Evolutionary conservation across 2,329 filamentous ascomycete species (phyloP).

Genomic region (Septoria petroselini): DNA sequence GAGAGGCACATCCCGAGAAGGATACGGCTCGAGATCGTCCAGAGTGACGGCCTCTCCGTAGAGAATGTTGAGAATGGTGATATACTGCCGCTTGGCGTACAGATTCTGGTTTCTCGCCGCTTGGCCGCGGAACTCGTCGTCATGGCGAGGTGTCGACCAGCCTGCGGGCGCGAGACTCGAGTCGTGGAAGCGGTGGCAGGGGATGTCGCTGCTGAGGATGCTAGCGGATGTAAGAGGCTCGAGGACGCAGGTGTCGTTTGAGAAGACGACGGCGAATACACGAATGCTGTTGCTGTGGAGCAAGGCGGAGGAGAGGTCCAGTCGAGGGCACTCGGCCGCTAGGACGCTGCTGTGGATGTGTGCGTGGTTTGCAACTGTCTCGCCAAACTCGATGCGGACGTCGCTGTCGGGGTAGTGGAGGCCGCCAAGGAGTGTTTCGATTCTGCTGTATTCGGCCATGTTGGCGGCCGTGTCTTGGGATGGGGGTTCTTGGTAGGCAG

Average conservation of each 20-base stretch:
- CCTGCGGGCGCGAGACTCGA: constrained; percentile 6
- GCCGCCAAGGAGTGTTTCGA: background rate
- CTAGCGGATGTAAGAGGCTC: background rate
- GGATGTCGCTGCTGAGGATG: background rate
- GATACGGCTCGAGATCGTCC: constrained; percentile 3
- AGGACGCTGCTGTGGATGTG: background rate
- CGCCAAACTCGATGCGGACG: background rate
- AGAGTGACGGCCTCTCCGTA: background rate
- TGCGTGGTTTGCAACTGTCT: background rate
- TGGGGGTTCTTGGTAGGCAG: too few relatives aligned
- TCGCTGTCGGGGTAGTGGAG: background rate
- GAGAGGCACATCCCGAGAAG: background rate
- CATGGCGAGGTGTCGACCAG: constrained; percentile 1
- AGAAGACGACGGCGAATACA: background rate
- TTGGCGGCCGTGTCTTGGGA: too few relatives aligned
- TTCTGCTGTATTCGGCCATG: background rate
- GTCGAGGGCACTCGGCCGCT: background rate
- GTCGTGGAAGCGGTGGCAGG: constrained; percentile 6
- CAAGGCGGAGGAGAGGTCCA: background rate
- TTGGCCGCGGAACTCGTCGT: background rate
- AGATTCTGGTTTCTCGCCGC: constrained; percentile 4
- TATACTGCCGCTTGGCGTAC: constrained; percentile 6
- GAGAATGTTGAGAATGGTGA: constrained; percentile 6
- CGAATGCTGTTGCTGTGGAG: background rate
- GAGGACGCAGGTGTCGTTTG: background rate